Base-by-base conservation (phyloP, 352 stramenopile genomes). In the Pythium plurisporium region DNA sequence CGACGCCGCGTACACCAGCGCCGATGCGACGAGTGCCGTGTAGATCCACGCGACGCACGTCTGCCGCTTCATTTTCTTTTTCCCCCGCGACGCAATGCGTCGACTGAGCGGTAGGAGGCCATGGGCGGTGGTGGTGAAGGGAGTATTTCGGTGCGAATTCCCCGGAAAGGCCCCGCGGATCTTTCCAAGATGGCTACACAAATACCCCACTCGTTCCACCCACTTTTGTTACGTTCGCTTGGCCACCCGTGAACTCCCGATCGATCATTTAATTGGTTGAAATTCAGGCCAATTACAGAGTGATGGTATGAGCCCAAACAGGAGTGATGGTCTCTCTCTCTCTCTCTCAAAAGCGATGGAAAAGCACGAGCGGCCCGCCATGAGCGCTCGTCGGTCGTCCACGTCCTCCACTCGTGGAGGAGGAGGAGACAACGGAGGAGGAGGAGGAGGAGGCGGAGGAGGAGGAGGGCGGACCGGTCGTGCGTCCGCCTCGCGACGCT, bases 151-250 rank as follows among this genome's bases (percentile, higher is more conserved):
- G 44, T 9, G 44, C 44, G 26, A 38, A 6, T 4, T 17, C 26
- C 44, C 2, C 11, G 44, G 38, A 38, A 38, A 34, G 15, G 15
- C 3, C 12, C 9, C 7, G 20, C 4, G 25, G 38, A 3, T 12
- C 40, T 9, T 33, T 54, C 44, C 27, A 54, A 54, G 27, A 27
- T 54, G 47, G 33, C 12, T 20, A 2, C 22, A 15, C 19, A n/a
- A n/a, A n/a, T n/a, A n/a, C n/a, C n/a, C n/a, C n/a, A n/a, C 40
- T 1, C 11, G 11, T 48, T 23, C 27, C 46, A 55, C 47, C 47
- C 22, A 23, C 34, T 55, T 55, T 55, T 55, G 47, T 45, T 33
- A 47, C 23, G 25, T 47, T 27, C 25, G 48, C 36, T 50, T 37
- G 23, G 43, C 15, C 26, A 50, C 15, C 6, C 17, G 2, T 25